phyloP scores from a whole-genome alignment of 2,329 filamentous ascomycete species.

The Spiromastix sp. region DNA sequence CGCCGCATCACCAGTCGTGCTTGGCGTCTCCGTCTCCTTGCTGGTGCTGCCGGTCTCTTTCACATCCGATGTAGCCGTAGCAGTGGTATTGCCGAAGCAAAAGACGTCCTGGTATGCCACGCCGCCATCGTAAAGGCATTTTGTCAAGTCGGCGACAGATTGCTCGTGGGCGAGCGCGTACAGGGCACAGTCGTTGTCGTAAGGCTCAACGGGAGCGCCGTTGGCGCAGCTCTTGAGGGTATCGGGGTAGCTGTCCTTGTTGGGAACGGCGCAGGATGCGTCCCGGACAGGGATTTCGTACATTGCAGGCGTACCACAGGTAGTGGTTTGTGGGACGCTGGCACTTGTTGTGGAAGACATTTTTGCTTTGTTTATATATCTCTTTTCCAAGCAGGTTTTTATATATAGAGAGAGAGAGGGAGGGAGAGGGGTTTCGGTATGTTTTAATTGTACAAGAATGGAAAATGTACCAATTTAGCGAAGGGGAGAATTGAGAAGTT shows the following conservation, averaged over 20 bases:
- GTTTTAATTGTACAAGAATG: background rate
- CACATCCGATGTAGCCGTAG: conserved; percentile 13
- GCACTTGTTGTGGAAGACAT: conserved; percentile 5
- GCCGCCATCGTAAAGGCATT: conserved; percentile 16
- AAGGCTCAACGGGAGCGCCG: conserved; percentile 11
- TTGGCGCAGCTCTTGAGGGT: conserved; percentile 14
- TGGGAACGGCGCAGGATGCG: conserved; percentile 18
- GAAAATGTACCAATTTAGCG: no score
- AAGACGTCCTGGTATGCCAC: conserved; percentile 18
- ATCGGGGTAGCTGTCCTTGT: conserved; percentile 11
- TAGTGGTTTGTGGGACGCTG: conserved; percentile 6
- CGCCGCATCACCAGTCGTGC: background rate
- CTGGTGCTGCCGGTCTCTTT: background rate
- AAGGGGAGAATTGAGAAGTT: no score
- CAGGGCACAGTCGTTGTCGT: conserved; percentile 17
- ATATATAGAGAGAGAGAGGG: no score
- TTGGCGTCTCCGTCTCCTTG: background rate
- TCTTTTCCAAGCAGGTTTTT: no score
- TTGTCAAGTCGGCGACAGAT: conserved; percentile 16
- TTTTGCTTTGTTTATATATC: no score
- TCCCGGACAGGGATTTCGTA: conserved; percentile 19
- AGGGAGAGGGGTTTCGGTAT: background rate
- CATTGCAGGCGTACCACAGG: conserved; percentile 11
- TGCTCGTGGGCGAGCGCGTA: conserved; percentile 15
- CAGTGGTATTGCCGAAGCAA: conserved; percentile 15